phyloP scores from a whole-genome alignment of 2,329 filamentous ascomycete species.

The Colletotrichum horii region DNA sequence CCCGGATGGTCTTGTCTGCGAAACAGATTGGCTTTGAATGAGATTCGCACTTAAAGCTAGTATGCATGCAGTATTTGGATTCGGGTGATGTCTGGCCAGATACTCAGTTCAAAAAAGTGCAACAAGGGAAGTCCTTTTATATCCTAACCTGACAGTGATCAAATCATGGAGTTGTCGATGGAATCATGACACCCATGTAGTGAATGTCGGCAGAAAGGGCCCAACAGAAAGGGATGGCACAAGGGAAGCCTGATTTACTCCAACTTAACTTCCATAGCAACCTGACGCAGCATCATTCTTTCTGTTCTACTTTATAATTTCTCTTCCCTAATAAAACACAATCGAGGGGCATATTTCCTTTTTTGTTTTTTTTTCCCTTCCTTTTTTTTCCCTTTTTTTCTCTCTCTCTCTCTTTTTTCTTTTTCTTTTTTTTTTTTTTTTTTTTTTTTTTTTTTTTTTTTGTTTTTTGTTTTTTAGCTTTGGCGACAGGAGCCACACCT shows the following conservation, averaged over 20 bases:
- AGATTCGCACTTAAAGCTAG: not conserved
- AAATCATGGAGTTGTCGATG: not conserved
- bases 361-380: too few species aligned
- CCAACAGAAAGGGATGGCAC: not conserved
- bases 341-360: too few species aligned
- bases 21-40: not conserved
- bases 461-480: too few species aligned
- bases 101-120: fast-evolving
- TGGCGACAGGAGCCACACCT: too few species aligned
- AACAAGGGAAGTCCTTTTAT: not conserved
- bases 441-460: too few species aligned
- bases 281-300: too few species aligned
- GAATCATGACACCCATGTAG: not conserved
- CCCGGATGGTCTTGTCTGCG: not conserved
- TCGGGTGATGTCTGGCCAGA: not conserved
- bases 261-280: not conserved
- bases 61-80: not conserved
- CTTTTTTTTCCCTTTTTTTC: too few species aligned
- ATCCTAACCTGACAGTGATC: not conserved
- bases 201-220: not conserved
- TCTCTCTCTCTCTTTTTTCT: too few species aligned
- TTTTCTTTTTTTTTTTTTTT: too few species aligned
- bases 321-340: too few species aligned
- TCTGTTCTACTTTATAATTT: too few species aligned
- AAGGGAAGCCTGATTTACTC: not conserved